These are phyloP conservation scores for Xylaria hypoxylon DNA, from an alignment of 2,329 filamentous ascomycete genomes.

Conservation along the genomic window DNA sequence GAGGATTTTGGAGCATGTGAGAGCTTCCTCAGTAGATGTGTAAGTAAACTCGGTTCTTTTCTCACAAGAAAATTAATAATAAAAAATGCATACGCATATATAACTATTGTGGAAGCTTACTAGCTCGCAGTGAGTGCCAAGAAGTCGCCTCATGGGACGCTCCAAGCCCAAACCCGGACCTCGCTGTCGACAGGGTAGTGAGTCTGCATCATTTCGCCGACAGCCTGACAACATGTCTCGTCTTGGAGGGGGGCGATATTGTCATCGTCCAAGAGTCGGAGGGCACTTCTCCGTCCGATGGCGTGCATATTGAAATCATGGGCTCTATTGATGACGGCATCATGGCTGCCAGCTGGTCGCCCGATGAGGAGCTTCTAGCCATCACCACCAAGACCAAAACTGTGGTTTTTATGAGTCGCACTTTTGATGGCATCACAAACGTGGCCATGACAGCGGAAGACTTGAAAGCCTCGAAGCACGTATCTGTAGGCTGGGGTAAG, in stretches of 20 bases:
- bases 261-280: conserved; percentile 81
- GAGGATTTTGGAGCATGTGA: conserved; percentile 61
- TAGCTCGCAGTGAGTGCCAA: conserved; percentile 51
- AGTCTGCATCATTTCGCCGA: conserved; percentile 88
- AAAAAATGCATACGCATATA: background rate
- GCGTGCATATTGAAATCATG: conserved; percentile 92
- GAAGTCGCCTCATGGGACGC: conserved; percentile 89
- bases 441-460: conserved; percentile 79
- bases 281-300: conserved; percentile 58
- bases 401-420: conserved; percentile 90
- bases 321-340: conserved; percentile 95
- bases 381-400: conserved; percentile 84
- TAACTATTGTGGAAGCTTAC: conserved; percentile 21
- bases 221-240: conserved; percentile 79
- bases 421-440: conserved; percentile 86
- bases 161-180: conserved; percentile 79
- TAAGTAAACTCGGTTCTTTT: conserved; percentile 48
- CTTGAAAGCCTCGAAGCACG: conserved; percentile 88
- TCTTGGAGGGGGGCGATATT: conserved; percentile 92
- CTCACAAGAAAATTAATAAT: conserved; percentile 5
- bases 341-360: conserved; percentile 89
- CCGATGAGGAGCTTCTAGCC: conserved; percentile 90
- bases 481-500: conserved; percentile 98
- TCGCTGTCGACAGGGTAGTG: conserved; percentile 80
- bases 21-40: conserved; percentile 53